Evolutionary conservation across 345 rosid genomes (phyloP), one percentile per base, ranked within the genome.

Genomic region (Viola odorata): DNA sequence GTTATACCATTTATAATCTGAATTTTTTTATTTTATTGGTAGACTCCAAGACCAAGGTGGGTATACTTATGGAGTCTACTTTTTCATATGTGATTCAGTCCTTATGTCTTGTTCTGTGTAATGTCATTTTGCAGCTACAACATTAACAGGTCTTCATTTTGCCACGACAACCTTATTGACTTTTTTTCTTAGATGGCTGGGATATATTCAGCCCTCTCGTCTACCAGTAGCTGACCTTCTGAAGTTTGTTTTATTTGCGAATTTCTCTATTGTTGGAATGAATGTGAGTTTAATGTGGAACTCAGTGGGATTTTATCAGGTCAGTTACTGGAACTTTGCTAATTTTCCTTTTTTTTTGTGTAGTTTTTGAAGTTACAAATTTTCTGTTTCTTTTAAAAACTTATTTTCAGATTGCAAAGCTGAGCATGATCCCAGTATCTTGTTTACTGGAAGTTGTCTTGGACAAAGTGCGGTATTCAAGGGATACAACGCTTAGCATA

Each of bases 261-360:
- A 91, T 78, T 95, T 88, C 77, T 95, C 99, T 9, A 88, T 95
- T 42, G 97, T 95, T 78, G 97, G 99, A 65, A 95, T 95, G 99
- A 95, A 95, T 53, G 92, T 95, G 57, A 95, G 99, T 73, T 78
- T 95, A 54, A 91, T 95, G 99, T 95, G 96, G 99, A 95, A 91
- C 47, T 91, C 99, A n/a, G 99, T 95, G n/a, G 99, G 99, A 38
- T 95, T 95, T 70, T 95, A 95, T 78, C 97, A 95, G 99, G 99
- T 85, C 60, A 67, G 75, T 60, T 50, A 57, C 40, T 0, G 41
- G 41, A 39, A 44, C 55, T 47, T 50, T 50, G 16, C 45, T 37
- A 16, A 38, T 15, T 71, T 41, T 45, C 9, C 9, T n/a, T 53
- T 37, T 15, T 53, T 58, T 11, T 38, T 44, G 50, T 55, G 50